Conservation (phyloP, 768 basidiomycete species). For the Suillus luteus region DNA sequence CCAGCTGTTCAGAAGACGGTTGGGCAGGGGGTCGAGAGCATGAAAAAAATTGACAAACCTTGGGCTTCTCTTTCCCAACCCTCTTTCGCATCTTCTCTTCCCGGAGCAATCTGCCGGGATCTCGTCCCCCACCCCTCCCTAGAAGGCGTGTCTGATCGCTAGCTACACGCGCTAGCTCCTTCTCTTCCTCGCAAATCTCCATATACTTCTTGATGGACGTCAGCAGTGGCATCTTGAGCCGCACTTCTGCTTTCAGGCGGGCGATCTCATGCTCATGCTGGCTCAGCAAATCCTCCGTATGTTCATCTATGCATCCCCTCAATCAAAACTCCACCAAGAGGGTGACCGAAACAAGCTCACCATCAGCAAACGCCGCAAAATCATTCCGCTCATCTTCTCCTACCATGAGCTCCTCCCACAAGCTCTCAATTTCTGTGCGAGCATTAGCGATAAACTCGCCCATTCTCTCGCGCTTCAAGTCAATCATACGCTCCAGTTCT, state of each 20-base stretch:
- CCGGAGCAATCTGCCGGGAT: conserved; percentile 82
- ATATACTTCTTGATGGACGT: conserved; percentile 84
- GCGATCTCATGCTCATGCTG: conserved; percentile 86
- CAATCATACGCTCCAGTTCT: conserved; percentile 88
- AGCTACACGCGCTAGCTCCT: conserved; percentile 80
- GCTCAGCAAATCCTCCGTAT: conserved; percentile 82
- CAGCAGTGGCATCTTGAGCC: conserved; percentile 74
- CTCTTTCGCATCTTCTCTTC: conserved; percentile 99
- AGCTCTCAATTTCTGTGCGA: conserved; percentile 71
- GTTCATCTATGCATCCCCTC: conserved; percentile 58
- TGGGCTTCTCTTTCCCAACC: conserved; percentile 89
- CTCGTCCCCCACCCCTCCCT: conserved; percentile 71
- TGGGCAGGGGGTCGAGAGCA: neutral
- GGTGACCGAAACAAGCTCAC: conserved; percentile 43
- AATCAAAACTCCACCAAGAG: neutral
- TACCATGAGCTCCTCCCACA: conserved; percentile 88
- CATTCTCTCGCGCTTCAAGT: conserved; percentile 87
- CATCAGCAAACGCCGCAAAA: conserved; percentile 82
- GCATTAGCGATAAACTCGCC: conserved; percentile 81
- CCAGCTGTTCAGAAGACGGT: conserved; percentile 55
- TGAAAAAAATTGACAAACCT: conserved; percentile 50
- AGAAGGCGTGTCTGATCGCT: conserved; percentile 81
- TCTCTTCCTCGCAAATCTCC: conserved; percentile 87
- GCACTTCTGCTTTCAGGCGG: conserved; percentile 80
- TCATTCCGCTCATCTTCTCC: conserved; percentile 80